Evolutionary conservation across 2,329 filamentous ascomycete species (phyloP), one percentile per base, ranked within the genome.

Genomic region (Pseudogymnoascus sp.): DNA sequence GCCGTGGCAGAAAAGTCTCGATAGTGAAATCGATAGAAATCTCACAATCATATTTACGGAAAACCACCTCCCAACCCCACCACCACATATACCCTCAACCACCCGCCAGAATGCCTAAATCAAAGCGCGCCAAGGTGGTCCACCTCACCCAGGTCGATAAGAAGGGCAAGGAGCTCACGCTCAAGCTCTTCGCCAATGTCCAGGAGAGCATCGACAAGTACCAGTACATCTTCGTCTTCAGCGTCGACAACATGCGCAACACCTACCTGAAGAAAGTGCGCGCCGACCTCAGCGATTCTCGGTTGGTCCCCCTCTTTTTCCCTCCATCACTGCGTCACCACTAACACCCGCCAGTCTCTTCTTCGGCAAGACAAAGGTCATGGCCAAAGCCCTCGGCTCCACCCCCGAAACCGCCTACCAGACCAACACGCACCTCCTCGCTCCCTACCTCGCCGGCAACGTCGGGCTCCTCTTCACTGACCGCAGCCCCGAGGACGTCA

Each of bases 311-410:
- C 49, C 12, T 10, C 49, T 60, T 33, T 14, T 19, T n/a, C 26
- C 12, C 16, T 10, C 6, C 6, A 5, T 21, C 1, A 33, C 10
- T 33, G 2, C 4, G n/a, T 2, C n/a, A 26, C 10, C 14, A 43
- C 43, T 37, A 62, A 68, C 59, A 41, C 21, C 6, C 16, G 55
- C 58, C 70, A 94, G 92, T 70, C 81, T 99, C 74, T 97, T 97
- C 85, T 97, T 97, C 78, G 94, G 93, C 78, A 99, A 97, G 81
- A 97, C 93, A 64, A 97, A 97, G 79, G 92, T 99, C 76, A 97
- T 97, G 92, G 87, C 90, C 70, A 93, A 94, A 78, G 92, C 94
- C 63, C 88, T 99, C 26, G 94, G 94, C 73, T 83, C 84, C 67
- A 87, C 81, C 61, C 82, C 86, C 68, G 88, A 90, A 72, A 89